phyloP scores from a whole-genome alignment of 805 yeast genomes.

The Alloascoidea africana region DNA sequence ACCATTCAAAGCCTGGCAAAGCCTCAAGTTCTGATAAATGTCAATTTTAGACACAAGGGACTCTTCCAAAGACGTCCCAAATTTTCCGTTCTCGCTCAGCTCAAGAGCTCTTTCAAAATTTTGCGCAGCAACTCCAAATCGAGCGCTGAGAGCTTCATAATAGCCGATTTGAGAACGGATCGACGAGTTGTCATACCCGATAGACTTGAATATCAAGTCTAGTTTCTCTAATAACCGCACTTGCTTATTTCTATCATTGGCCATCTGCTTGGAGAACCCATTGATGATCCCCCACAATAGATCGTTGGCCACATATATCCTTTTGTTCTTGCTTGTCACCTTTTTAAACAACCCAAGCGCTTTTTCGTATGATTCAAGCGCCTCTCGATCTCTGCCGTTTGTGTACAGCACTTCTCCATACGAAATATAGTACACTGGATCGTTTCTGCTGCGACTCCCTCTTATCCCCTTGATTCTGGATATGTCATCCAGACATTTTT shows the following conservation, averaged over 20 bases:
- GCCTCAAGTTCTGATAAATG: no score
- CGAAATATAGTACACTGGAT: conserved; percentile 1
- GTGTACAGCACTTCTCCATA: conserved; percentile 1
- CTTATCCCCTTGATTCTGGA: no score
- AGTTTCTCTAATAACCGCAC: not conserved
- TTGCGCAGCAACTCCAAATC: not conserved
- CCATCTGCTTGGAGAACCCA: not conserved
- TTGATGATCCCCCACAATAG: not conserved
- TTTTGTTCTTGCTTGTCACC: not conserved
- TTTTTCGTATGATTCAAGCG: not conserved
- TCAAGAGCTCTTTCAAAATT: not conserved
- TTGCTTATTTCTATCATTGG: not conserved
- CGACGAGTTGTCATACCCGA: not conserved
- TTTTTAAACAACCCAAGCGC: not conserved
- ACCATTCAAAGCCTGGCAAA: no score
- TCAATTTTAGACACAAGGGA: no score
- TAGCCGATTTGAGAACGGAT: not conserved
- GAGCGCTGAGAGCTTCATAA: not conserved
- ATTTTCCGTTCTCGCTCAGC: no score
- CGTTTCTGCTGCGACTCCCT: not conserved
- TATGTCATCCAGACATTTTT: no score
- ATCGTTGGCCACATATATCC: not conserved
- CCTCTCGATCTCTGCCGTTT: not conserved
- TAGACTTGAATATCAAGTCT: no score
- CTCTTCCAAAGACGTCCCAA: no score